Conservation (phyloP, 371 early-diverging fungal species). For the Mortierella sp. region DNA sequence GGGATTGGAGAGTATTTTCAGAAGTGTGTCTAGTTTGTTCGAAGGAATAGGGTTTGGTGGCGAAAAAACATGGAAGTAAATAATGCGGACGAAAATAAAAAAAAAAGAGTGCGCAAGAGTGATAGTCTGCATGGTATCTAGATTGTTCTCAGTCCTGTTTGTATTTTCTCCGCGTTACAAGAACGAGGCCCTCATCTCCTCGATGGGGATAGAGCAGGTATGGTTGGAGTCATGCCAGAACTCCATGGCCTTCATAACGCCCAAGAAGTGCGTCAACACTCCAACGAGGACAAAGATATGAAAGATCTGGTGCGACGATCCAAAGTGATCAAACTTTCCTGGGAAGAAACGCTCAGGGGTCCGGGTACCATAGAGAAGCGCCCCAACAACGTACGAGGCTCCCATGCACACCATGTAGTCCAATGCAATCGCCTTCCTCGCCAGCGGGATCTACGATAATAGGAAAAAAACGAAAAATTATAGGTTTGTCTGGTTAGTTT, state of each 20-base stretch:
- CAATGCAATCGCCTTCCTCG: conserved; percentile 72
- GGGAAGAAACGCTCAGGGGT: conserved; percentile 74
- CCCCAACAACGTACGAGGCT: conserved; percentile 83
- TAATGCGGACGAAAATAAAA: too few species aligned
- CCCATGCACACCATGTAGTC: conserved; percentile 80
- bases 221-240: conserved; percentile 58
- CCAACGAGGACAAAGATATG: conserved; percentile 90
- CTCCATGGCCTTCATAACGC: conserved; percentile 77
- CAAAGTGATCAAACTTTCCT: conserved; percentile 69
- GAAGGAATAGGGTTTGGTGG: too few species aligned
- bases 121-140: background rate
- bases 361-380: conserved; percentile 84
- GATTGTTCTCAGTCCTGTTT: background rate
- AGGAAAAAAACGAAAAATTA: background rate
- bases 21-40: too few species aligned
- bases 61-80: too few species aligned
- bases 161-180: background rate
- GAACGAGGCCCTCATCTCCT: conserved; percentile 26
- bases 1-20: too few species aligned
- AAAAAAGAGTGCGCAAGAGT: too few species aligned
- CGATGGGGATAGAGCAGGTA: conserved; percentile 42
- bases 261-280: conserved; percentile 82
- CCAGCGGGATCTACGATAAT: conserved; percentile 51
- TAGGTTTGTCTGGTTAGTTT: background rate
- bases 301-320: conserved; percentile 94